Evolutionary conservation across 257 asterid species (phyloP), one percentile per base, ranked within the genome.

Genomic region (Euphrasia confusa): DNA sequence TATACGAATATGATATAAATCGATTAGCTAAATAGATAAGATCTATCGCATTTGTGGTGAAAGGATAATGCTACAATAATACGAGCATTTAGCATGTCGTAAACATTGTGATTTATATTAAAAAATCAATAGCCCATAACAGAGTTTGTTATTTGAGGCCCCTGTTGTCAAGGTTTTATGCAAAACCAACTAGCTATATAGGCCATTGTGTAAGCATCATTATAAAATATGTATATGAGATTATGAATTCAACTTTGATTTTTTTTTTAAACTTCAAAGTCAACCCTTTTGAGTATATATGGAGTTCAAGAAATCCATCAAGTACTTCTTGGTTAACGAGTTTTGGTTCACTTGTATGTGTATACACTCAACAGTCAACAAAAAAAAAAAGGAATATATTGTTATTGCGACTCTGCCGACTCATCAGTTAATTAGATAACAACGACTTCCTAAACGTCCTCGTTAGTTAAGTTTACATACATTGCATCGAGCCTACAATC

Each of bases 61-160:
- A 64, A 58, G 65, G 79, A 74, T 71, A 65, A 58, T 70, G 77
- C 71, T 77, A 54, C 60, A 37, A 55, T 27, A 50, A 28, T 72
- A 61, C 33, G 37, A 39, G 57, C 33, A 17, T 45, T 67, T 40
- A 67, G 54, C 77, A 56, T 68, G 72, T 71, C 63, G 66, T 52
- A 53, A 56, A 53, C 70, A 58, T 49, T 28, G 18, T 62, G 70
- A 10, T 39, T 7, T 63, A 54, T 64, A 7, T 35, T 35, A 50
- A 58, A 2, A 52, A 58, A 45, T 73, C 27, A 68, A 18, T 52
- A 63, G 26, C 45, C 58, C 50, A 60, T 44, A 44, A 44, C 50
- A 39, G 14, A 52, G 26, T 48, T 66, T 56, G 59, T 68, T 21
- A 63, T 21, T 15, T 15, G 60, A 74, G 80, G 73, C 65, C 69